Evolutionary conservation across 1,139 yeast species (phyloP), one percentile per base, ranked within the genome.

Genomic region (Nakaseomyces bracarensis): DNA sequence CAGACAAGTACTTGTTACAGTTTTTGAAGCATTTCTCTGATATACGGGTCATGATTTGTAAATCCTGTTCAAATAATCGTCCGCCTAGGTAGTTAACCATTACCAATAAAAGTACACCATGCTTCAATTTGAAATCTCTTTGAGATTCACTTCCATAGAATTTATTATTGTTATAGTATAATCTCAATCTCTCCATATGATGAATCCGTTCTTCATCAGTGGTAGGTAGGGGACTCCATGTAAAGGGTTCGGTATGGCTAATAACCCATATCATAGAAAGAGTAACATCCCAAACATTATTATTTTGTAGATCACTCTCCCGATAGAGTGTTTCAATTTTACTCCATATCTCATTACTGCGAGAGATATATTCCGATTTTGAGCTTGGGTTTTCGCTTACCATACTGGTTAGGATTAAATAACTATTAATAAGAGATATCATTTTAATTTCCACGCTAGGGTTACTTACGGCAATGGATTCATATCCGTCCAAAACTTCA

Each of bases 81-180:
- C 59, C 60, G n/a, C 62, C 60, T 1, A 58, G 34, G 36, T 58
- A 60, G 37, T 60, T 60, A 15, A 60, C 38, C 34, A 58, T 39
- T 6, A 57, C 38, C 35, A 50, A 55, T 38, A 59, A 30, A 21
- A 56, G 40, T 15, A 59, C 41, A 23, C 57, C 41, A 35, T 55
- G 57, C 38, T 60, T 58, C 21, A 60, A 26, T 30, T 45, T 49
- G 7, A 43, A 39, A n/a, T n/a, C n/a, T n/a, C n/a, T n/a, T n/a
- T n/a, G n/a, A n/a, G n/a, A n/a, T n/a, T n/a, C n/a, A n/a, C n/a
- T n/a, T n/a, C n/a, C 35, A 21, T 20, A 20, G 10, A 48, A 36
- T 34, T 51, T 54, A 41, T 58, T 59, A 3, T 43, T 45, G 1
- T 38, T 30, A 40, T 55, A 59, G 39, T 49, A 59, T n/a, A 39